Base-by-base conservation (phyloP, 2,329 filamentous ascomycete species). In the Tolypocladium amazonense region DNA sequence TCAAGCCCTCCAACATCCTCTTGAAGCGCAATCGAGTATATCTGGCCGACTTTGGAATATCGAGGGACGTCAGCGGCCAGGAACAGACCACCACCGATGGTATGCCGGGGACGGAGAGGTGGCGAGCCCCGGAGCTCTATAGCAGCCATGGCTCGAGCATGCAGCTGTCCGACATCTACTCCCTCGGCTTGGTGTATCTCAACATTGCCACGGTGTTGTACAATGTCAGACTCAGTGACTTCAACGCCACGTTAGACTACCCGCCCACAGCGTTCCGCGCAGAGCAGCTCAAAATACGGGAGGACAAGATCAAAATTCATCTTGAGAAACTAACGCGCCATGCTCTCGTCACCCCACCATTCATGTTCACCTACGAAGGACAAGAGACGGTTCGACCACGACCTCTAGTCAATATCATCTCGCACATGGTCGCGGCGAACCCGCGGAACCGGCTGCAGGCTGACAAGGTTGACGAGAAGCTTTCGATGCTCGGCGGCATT, bases 41-140 rank as follows among this genome's bases (percentile, higher is more conserved):
- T 60, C 69, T 80, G 18, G 75, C 77, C 27, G 78, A 80, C 64
- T 80, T 80, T 68, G 78, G 77, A 41, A 79, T 80, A 30, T 76
- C 79, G 15, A 70, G 73, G 57, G 77, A 80, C 56, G 76, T 80
- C 18, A 74, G 73, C 56, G 74, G 73, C 50, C 72, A 73, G 30
- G 77, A 79, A 12, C 71, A 77, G 56, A 79, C 76, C 8, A 77
- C 73, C 58, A 80, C 77, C 0, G 72, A 74, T 37, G 75, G 74
- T 0, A 59, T 68, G 12, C 73, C 74, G 4, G 76, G 75, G 1
- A 78, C 78, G 0, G 71, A 72, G 23, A 76, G 72, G 56, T 81
- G 77, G 76, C 72, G 73, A 14, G 76, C 77, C 0, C 78, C 79
- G 0, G 78, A 81, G 62, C 70, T 77, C 0, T 72, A 73, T 33